Evolutionary conservation across 1,139 yeast genomes (phyloP).

Genomic region (Candida sanyaensis): DNA sequence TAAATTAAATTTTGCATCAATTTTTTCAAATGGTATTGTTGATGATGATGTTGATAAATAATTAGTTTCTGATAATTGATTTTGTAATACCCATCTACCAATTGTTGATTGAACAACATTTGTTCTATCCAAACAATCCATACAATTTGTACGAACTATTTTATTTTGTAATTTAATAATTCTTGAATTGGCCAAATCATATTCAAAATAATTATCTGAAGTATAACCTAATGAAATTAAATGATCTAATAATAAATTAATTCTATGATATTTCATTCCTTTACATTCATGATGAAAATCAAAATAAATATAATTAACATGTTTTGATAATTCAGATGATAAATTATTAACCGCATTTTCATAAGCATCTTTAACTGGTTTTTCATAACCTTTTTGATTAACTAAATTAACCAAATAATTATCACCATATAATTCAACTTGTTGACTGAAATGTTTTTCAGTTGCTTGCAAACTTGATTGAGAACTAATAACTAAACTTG

Average conservation of each 20-base stretch:
- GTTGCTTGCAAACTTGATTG: slow-evolving; percentile 59
- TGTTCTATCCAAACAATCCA: slow-evolving; percentile 98
- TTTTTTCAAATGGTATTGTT: slow-evolving; percentile 51
- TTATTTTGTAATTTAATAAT: slow-evolving; percentile 55
- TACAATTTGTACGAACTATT: slow-evolving; percentile 93
- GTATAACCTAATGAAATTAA: slow-evolving; percentile 65
- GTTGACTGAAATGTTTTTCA: slow-evolving; percentile 72
- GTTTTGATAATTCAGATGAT: slow-evolving; percentile 34
- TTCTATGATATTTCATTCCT: slow-evolving; percentile 92
- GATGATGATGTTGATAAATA: slow-evolving; percentile 25
- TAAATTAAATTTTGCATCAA: slow-evolving; percentile 61
- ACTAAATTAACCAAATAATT: slow-evolving; percentile 88
- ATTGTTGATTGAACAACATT: slow-evolving; percentile 93
- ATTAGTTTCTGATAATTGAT: slow-evolving; percentile 59
- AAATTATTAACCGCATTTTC: slow-evolving; percentile 72
- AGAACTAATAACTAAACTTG: slow-evolving; percentile 71
- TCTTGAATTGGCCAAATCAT: slow-evolving; percentile 38
- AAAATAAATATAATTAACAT: slow-evolving; percentile 77
- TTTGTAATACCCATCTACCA: slow-evolving; percentile 85
- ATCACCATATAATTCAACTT: slow-evolving; percentile 70
- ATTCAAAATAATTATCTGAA: slow-evolving; percentile 64
- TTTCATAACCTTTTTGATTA: slow-evolving; percentile 91
- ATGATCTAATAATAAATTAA: slow-evolving; percentile 71
- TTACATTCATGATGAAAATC: slow-evolving; percentile 98
- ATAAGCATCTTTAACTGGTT: slow-evolving; percentile 83